phyloP scores from a whole-genome alignment of 768 basidiomycete genomes.

The Termitomyces sp. region DNA sequence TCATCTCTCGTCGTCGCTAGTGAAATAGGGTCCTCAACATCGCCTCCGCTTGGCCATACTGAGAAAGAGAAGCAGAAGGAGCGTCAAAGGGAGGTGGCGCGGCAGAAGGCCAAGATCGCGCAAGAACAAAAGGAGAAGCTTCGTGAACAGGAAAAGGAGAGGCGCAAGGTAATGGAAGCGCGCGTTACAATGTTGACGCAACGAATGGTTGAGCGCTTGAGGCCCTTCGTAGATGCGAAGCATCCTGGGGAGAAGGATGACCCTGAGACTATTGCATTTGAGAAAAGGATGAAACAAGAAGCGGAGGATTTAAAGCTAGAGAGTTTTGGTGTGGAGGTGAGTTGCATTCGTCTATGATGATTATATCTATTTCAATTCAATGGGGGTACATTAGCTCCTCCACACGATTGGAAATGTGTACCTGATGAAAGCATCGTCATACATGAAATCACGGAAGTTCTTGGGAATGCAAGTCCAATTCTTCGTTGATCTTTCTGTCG shows the following conservation, averaged over 20 bases:
- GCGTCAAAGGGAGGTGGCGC: constrained; percentile 29
- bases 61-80: constrained; percentile 37
- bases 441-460: constrained; percentile 87
- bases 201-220: constrained; percentile 79
- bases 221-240: constrained; percentile 90
- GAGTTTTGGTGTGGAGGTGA: constrained; percentile 93
- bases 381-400: constrained; percentile 51
- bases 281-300: constrained; percentile 71
- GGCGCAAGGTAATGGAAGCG: constrained; percentile 71
- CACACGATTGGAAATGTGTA: constrained; percentile 92
- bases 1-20: constrained; percentile 18
- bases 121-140: constrained; percentile 85
- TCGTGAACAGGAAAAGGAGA: constrained; percentile 74
- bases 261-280: constrained; percentile 75
- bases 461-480: constrained; percentile 69
- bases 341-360: constrained; percentile 14
- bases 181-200: constrained; percentile 68
- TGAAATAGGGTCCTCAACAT: constrained; percentile 10
- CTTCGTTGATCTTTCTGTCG: neutral
- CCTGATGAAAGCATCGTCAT: constrained; percentile 88
- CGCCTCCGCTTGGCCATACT: constrained; percentile 18
- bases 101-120: constrained; percentile 49
- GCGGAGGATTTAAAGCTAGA: constrained; percentile 95
- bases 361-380: neutral
- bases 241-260: constrained; percentile 77